These are phyloP conservation scores for Aspergillus indologenus DNA, from an alignment of 495 filamentous ascomycete species.

Conservation along the genomic window DNA sequence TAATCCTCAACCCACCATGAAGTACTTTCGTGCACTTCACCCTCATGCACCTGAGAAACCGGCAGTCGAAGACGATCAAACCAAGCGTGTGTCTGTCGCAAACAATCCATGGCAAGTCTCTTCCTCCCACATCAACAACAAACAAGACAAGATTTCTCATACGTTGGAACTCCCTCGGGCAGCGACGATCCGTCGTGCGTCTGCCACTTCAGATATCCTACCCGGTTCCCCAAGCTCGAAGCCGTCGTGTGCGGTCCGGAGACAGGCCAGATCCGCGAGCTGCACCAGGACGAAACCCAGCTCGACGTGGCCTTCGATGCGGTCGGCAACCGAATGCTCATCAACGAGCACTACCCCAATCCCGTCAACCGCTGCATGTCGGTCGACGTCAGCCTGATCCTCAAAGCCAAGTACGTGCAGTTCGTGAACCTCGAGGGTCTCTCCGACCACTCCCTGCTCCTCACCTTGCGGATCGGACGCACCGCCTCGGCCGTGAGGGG, in stretches of 20 bases:
- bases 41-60: neutral
- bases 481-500: constrained; percentile 16
- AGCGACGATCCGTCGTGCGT: constrained; percentile 21
- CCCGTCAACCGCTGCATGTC: constrained; percentile 10
- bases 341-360: constrained; percentile 24
- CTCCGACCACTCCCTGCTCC: constrained; percentile 25
- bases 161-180: neutral
- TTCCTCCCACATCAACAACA: neutral
- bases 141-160: constrained; percentile 6
- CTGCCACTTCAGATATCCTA: constrained; percentile 17
- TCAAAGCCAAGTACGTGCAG: constrained; percentile 16
- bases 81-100: neutral
- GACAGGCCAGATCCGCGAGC: constrained; percentile 13
- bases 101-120: constrained; percentile 14
- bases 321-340: constrained; percentile 16
- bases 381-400: constrained; percentile 15
- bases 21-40: neutral
- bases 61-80: neutral
- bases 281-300: constrained; percentile 19
- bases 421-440: constrained; percentile 33
- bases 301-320: constrained; percentile 32
- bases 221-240: constrained; percentile 14
- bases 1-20: neutral
- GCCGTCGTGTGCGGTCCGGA: constrained; percentile 17
- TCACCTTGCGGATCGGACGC: constrained; percentile 19